A percentile compares a stretch with the other conserved stretches of the same genome.
phyloP scores from a whole-genome alignment of 1,284 basidiomycete genomes.

The Rugiboletus extremiorientalis region DNA sequence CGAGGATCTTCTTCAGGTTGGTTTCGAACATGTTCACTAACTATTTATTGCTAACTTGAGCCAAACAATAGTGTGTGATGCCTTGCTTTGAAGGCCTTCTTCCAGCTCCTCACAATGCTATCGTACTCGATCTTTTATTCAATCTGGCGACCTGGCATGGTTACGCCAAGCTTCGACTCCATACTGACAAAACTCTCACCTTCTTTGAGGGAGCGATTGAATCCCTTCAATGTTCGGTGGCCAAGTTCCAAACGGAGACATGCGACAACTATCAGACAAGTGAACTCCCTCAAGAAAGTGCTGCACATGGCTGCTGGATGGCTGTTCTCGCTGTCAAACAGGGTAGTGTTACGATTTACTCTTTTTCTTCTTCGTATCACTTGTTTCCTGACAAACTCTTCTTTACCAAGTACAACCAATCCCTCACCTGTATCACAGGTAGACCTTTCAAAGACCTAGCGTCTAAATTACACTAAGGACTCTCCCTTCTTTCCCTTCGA shows the following conservation, averaged over 20 bases:
- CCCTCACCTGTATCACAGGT: too few species aligned
- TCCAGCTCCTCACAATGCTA: constrained; percentile 21
- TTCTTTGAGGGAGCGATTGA: constrained; percentile 11
- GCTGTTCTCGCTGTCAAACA: neutral
- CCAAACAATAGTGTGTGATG: constrained; percentile 39
- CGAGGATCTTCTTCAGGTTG: constrained; percentile 32
- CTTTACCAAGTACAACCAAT: too few species aligned
- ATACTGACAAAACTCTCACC: constrained; percentile 23
- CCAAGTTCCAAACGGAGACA: neutral
- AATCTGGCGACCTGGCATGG: constrained; percentile 33
- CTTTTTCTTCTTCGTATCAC: too few species aligned
- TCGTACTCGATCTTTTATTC: constrained; percentile 15
- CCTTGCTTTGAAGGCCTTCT: constrained; percentile 37
- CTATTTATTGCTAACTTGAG: too few species aligned
- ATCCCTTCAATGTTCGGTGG: neutral
- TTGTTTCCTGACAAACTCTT: too few species aligned
- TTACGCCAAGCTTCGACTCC: constrained; percentile 35
- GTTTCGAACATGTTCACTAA: too few species aligned
- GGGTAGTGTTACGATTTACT: too few species aligned
- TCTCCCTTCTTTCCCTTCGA: too few species aligned
- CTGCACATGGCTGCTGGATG: neutral
- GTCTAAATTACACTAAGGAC: too few species aligned
- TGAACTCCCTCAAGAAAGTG: constrained; percentile 6
- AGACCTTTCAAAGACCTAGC: too few species aligned
- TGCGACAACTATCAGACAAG: neutral